Conservation (phyloP, 768 basidiomycete species). For the Lentinula aciculospora region DNA sequence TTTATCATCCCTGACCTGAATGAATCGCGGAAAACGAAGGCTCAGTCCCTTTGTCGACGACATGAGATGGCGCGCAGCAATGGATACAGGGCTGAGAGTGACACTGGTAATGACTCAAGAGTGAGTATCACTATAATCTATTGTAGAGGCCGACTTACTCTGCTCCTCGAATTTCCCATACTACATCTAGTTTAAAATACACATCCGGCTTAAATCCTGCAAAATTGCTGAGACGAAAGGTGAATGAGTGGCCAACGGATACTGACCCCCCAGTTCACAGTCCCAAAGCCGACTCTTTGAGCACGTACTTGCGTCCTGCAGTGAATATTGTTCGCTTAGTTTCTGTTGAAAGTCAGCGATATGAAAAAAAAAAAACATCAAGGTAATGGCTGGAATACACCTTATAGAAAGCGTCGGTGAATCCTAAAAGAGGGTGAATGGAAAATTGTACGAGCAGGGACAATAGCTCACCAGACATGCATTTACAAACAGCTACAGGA, state of each 20-base stretch:
- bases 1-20: conserved; percentile 72
- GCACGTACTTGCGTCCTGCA: conserved; percentile 47
- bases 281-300: conserved; percentile 50
- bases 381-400: conserved; percentile 23
- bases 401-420: conserved; percentile 80
- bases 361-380: not conserved
- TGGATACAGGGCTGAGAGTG: conserved; percentile 80
- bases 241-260: not conserved
- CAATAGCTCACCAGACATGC: conserved; percentile 65
- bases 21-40: conserved; percentile 85
- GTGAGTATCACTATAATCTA: no score
- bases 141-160: conserved; percentile 38
- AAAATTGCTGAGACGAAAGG: not conserved
- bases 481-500: conserved; percentile 81
- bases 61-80: conserved; percentile 64
- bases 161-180: conserved; percentile 87
- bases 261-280: conserved; percentile 58
- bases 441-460: not conserved
- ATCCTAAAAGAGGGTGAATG: conserved; percentile 36
- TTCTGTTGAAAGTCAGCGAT: conserved; percentile 33
- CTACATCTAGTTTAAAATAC: conserved; percentile 67
- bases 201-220: conserved; percentile 59
- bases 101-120: no score
- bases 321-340: conserved; percentile 59
- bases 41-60: conserved; percentile 60